phyloP scores from a whole-genome alignment of 257 asterid genomes.

The Solanum medicagineum region DNA sequence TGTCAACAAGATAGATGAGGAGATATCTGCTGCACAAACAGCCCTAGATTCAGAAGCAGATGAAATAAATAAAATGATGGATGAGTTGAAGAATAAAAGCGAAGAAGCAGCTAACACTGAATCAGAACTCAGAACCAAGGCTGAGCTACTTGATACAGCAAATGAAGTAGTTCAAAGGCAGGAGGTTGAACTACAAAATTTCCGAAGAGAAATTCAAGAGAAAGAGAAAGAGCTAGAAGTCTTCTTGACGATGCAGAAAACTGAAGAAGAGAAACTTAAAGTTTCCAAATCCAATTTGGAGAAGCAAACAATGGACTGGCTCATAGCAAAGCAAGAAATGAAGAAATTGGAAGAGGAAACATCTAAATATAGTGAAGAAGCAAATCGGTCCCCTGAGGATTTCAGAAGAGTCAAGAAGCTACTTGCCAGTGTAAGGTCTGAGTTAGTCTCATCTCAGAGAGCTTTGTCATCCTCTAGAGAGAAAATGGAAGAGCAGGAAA shows the following conservation, averaged over 20 bases:
- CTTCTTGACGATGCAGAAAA: slow-evolving; percentile 22
- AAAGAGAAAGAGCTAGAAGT: slow-evolving; percentile 49
- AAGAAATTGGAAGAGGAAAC: slow-evolving; percentile 47
- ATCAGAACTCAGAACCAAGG: slow-evolving; percentile 49
- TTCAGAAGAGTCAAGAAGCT: slow-evolving; percentile 59
- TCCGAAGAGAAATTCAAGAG: slow-evolving; percentile 37
- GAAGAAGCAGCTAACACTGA: slow-evolving; percentile 45
- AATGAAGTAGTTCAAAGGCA: slow-evolving; percentile 50
- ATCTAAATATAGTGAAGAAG: slow-evolving; percentile 40
- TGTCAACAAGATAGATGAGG: slow-evolving; percentile 45
- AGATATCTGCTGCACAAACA: slow-evolving; percentile 33
- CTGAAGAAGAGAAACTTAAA: slow-evolving; percentile 42
- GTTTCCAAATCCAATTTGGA: slow-evolving; percentile 48
- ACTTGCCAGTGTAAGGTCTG: slow-evolving; percentile 58
- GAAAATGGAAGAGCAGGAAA: slow-evolving; percentile 49
- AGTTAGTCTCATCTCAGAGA: slow-evolving; percentile 59
- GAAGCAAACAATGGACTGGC: slow-evolving; percentile 74
- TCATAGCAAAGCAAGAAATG: slow-evolving; percentile 52
- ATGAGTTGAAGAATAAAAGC: slow-evolving; percentile 37
- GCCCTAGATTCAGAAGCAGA: slow-evolving; percentile 40
- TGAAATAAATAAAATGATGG: slow-evolving; percentile 44
- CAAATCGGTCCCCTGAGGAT: slow-evolving; percentile 41
- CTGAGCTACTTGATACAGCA: slow-evolving; percentile 50
- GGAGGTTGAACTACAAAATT: slow-evolving; percentile 52
- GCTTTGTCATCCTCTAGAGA: slow-evolving; percentile 43